Base-by-base conservation (phyloP, 202 grass and related monocot genomes). In the Panicum hallii region DNA sequence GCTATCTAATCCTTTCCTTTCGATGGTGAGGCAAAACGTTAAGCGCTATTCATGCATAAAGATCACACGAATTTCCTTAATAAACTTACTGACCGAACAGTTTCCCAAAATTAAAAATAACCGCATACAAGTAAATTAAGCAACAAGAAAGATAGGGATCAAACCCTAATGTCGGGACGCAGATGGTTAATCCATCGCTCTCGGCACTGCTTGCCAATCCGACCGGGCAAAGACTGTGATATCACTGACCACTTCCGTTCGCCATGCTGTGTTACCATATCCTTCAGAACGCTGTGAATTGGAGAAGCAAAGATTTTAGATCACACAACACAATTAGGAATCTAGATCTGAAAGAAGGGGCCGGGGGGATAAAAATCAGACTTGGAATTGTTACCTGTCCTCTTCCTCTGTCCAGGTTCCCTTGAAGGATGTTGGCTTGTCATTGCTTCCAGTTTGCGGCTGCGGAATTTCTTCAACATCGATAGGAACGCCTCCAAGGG, bases 171-270 rank as follows among this genome's bases (percentile, higher is more conserved):
- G 40, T 86, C 42, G 4, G 89, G 89, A 0, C 58, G 57, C 1
- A 96, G 28, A 83, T 96, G 87, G 70, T 96, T 93, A 50, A 83
- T 88, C 91, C 94, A 96, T 63, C 94, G 81, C 60, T 90, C 91
- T 58, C 89, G 83, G 14, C 94, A 96, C 5, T 93, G 91, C 82
- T 93, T 96, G 58, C 91, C 91, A 23, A 85, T 88, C 64, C 91
- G 76, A 11, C 75, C 85, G 0, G 71, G 58, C 16, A 96, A 79
- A 53, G 26, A 62, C 11, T 74, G 34, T 22, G 89, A 84, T 73
- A 96, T 86, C 16, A 69, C 4, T 1, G 68, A 72, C 91, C 94
- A 93, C 47, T 49, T 96, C 22, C 23, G 48, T 9, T 89, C 87
- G 22, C 91, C 94, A 61, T 61, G 34, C 0, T 2, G 17, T 4